Conservation (phyloP, 208 protist species). For the Naegleria fowleri region DNA sequence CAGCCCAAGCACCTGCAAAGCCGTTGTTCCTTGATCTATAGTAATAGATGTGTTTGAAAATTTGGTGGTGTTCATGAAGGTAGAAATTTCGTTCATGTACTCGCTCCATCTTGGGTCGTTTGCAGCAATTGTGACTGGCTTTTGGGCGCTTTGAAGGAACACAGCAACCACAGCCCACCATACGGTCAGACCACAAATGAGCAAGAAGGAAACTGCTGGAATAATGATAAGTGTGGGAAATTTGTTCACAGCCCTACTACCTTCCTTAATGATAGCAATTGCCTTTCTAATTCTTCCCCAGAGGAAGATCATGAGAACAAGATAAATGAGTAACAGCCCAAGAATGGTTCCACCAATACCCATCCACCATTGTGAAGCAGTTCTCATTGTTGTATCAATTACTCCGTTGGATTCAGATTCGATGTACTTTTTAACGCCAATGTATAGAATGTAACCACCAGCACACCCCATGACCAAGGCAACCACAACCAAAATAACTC, state of each 20-base stretch:
- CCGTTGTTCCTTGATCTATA: slow-evolving; percentile 19
- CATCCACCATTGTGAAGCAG: not conserved
- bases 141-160: slow-evolving; percentile 35
- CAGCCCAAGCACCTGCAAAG: slow-evolving; percentile 41
- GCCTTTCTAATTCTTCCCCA: slow-evolving; percentile 50
- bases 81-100: slow-evolving; percentile 28
- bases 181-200: slow-evolving; percentile 38
- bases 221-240: slow-evolving; percentile 54
- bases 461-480: not conserved
- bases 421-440: not conserved
- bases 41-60: not conserved
- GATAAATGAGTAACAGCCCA: slow-evolving; percentile 34
- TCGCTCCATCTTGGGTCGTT: not conserved
- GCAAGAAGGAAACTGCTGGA: slow-evolving; percentile 45
- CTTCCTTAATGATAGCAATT: slow-evolving; percentile 57
- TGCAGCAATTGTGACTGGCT: not conserved
- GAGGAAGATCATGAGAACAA: slow-evolving; percentile 49
- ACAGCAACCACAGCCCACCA: slow-evolving; percentile 48
- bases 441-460: slow-evolving; percentile 14
- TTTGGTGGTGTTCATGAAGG: slow-evolving; percentile 3
- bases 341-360: slow-evolving; percentile 34
- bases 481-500: not conserved
- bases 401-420: not conserved
- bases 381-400: not conserved
- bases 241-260: slow-evolving; percentile 43